Percentiles rank a stretch among this genome's conserved stretches.
Evolutionary conservation across 805 yeast species (phyloP).

Genomic region (Saturnispora diversa): DNA sequence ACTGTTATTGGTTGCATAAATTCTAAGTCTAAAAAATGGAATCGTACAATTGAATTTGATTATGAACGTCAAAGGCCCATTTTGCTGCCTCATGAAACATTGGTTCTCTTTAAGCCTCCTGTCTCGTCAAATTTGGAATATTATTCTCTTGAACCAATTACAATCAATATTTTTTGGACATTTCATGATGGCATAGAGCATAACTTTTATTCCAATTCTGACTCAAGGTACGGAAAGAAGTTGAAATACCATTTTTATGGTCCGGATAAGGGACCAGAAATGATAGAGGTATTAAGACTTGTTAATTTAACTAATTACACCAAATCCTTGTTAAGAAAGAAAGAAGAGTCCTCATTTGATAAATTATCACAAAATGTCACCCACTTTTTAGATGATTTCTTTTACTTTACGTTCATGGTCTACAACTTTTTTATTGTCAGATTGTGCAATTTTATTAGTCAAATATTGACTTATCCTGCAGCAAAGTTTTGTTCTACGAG

Average conservation of each 20-base stretch:
- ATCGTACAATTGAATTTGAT: slow-evolving; percentile 17
- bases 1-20: slow-evolving; percentile 25
- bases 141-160: slow-evolving; percentile 65
- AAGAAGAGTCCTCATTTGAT: neutral
- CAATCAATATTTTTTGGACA: slow-evolving; percentile 44
- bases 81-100: slow-evolving; percentile 17
- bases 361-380: neutral
- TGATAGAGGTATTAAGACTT: slow-evolving; percentile 24
- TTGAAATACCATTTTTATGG: slow-evolving; percentile 21
- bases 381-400: slow-evolving; percentile 3
- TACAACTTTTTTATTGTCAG: slow-evolving; percentile 11
- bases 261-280: slow-evolving; percentile 12
- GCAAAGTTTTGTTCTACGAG: slow-evolving; percentile 9
- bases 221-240: slow-evolving; percentile 22
- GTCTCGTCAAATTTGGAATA: slow-evolving; percentile 63
- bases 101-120: slow-evolving; percentile 65
- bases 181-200: slow-evolving; percentile 14
- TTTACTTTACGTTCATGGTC: slow-evolving; percentile 3
- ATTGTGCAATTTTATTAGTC: slow-evolving; percentile 10
- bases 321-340: slow-evolving; percentile 17
- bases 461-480: slow-evolving; percentile 16
- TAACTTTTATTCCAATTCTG: slow-evolving; percentile 17
- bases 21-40: slow-evolving; percentile 13
- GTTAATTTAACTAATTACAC: slow-evolving; percentile 28
- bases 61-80: slow-evolving; percentile 14